These are phyloP conservation scores for Coelastrella sp. DNA, from an alignment of 139 green algal species.

Conservation along the genomic window DNA sequence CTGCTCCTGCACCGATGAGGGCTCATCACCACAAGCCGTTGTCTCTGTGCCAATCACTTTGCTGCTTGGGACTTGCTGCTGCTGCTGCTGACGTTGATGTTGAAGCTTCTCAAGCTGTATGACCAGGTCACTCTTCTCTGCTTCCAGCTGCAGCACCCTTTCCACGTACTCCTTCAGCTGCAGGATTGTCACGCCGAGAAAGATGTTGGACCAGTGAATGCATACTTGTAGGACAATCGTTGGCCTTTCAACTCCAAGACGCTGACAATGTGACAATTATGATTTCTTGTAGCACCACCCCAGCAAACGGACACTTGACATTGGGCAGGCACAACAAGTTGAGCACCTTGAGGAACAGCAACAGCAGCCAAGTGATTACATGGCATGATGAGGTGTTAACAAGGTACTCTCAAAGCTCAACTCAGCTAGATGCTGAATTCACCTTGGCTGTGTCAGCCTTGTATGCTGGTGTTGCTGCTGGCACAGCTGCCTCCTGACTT, in stretches of 20 bases:
- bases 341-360: no score
- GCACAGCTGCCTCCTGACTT: constrained; percentile 52
- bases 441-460: constrained; percentile 39
- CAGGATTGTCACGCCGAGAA: not conserved
- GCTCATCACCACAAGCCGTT: not conserved
- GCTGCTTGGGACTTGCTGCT: not conserved
- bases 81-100: constrained; percentile 24
- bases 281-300: no score
- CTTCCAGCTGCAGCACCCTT: constrained; percentile 56
- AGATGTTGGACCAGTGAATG: not conserved
- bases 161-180: constrained; percentile 59
- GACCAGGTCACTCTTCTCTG: constrained; percentile 53
- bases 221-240: no score
- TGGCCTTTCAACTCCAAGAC: no score
- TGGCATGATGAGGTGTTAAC: no score
- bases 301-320: no score
- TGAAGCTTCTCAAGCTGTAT: constrained; percentile 50
- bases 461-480: constrained; percentile 41
- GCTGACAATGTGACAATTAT: no score
- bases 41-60: not conserved
- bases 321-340: no score
- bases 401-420: no score
- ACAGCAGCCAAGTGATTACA: no score
- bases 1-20: constrained; percentile 30
- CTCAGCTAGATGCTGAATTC: no score